Evolutionary conservation across 2,329 filamentous ascomycete species (phyloP).

Genomic region (Microcyclospora pomicola): DNA sequence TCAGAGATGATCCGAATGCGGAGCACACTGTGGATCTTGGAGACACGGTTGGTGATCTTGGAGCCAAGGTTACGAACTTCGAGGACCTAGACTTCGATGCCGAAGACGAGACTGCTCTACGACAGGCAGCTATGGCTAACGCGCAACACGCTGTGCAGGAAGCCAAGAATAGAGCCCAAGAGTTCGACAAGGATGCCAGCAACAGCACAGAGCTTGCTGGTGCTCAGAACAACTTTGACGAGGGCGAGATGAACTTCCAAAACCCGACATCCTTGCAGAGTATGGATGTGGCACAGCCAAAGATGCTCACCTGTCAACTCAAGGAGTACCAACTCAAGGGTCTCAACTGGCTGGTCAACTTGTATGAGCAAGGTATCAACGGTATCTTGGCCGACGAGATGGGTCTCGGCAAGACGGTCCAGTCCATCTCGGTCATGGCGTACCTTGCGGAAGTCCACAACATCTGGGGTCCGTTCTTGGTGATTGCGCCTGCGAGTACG

Average conservation of each 20-base stretch:
- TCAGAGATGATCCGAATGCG: conserved; percentile 25
- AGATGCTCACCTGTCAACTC: conserved; percentile 80
- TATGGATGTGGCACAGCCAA: conserved; percentile 87
- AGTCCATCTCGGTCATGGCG: conserved; percentile 98
- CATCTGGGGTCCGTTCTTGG: conserved; percentile 94
- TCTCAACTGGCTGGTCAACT: conserved; percentile 96
- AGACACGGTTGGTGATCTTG: conserved; percentile 35
- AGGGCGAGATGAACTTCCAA: conserved; percentile 99
- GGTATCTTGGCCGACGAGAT: conserved; percentile 97
- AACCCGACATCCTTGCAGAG: conserved; percentile 91
- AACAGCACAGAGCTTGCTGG: conserved; percentile 36
- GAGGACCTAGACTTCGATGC: conserved; percentile 92
- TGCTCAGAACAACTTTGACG: conserved; percentile 50
- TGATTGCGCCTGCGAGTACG: conserved; percentile 90
- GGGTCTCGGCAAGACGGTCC: conserved; percentile 97
- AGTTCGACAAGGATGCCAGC: conserved; percentile 59
- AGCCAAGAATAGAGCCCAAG: conserved; percentile 80
- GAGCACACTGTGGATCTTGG: conserved; percentile 35
- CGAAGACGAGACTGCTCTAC: conserved; percentile 72
- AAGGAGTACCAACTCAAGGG: conserved; percentile 99
- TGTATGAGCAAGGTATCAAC: conserved; percentile 99
- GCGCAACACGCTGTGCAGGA: conserved; percentile 92
- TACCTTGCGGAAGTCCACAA: conserved; percentile 95
- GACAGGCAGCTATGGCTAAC: conserved; percentile 80
- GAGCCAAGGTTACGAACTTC: conserved; percentile 75